Base-by-base conservation (phyloP, 306 rosid genomes). In the Spatholobus suberectus region DNA sequence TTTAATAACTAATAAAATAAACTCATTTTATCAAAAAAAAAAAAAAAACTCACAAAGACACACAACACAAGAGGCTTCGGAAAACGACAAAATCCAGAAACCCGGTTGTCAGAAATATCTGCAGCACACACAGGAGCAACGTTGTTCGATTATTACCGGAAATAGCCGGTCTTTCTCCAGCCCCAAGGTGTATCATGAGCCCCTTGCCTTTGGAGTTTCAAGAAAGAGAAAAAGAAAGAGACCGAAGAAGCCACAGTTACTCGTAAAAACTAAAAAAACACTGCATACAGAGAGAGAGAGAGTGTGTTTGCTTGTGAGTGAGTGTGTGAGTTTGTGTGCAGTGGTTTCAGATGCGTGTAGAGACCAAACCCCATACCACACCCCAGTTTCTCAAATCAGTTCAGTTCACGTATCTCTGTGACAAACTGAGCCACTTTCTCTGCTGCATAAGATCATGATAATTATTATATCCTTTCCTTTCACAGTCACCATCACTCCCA, bases 121-220 rank as follows among this genome's bases (percentile, higher is more conserved):
- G 92, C 62, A 43, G 84, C 58, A 84, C 75, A 79, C 63, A 69
- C 52, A 68, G 70, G 62, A 61, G 75, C 75, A 83, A 57, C 49
- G 26, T 69, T 73, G 90, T 85, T 87, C 91, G 85, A 88, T 86
- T 61, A 83, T 87, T 76, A 92, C 97, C 92, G 93, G 91, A 83
- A 73, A 74, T 82, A 86, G 86, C 95, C 94, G 94, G 96, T 94
- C 86, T 82, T 75, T 80, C 86, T 69, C 87, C 74, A 79, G 89
- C 86, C 88, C 90, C 92, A 85, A 85, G 85, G 88, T 65, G 40
- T n/a, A 74, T 75, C 79, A 63, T 57, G 24, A 54, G 9, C 62
- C 52, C 51, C 46, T 46, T 44, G 20, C 58, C 78, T 34, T 47
- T 55, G 71, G 40, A 54, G 62, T 26, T 77, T 18, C 20, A 38